Percentiles rank a stretch among this genome's conserved stretches.
Conservation (phyloP, 306 rosid genomes). For the Castanea sativa region DNA sequence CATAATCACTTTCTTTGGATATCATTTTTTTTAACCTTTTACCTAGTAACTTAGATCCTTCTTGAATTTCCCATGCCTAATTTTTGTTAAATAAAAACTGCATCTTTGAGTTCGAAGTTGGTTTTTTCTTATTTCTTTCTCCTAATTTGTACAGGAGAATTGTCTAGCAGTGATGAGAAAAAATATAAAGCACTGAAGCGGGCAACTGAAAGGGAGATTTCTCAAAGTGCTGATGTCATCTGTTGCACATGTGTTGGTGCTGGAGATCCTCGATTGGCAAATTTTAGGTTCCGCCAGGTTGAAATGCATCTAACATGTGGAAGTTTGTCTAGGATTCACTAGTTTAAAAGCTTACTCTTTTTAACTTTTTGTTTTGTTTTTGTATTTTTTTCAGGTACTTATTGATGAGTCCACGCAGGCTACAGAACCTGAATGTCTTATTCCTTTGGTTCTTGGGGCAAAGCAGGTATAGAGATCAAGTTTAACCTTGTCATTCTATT, state of each 20-base stretch:
- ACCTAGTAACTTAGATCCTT: background rate
- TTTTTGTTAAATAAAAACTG: background rate
- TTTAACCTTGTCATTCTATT: background rate
- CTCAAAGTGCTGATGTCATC: constrained; percentile 99
- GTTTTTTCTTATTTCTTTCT: background rate
- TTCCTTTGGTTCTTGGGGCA: constrained; percentile 98
- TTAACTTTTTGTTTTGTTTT: background rate
- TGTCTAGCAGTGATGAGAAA: constrained; percentile 98
- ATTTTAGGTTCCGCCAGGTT: constrained; percentile 99
- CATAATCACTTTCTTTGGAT: no score
- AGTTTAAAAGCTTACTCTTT: constrained; percentile 25
- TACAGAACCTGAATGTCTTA: constrained; percentile 98
- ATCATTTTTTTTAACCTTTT: no score
- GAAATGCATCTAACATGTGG: constrained; percentile 20
- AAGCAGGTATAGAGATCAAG: constrained; percentile 68
- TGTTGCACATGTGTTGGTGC: constrained; percentile 99
- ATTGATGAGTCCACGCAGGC: constrained; percentile 99
- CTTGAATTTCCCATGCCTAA: background rate
- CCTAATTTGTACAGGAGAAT: constrained; percentile 58
- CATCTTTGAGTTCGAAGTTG: background rate
- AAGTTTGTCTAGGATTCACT: background rate
- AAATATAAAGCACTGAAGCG: constrained; percentile 96
- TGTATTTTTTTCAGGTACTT: constrained; percentile 58
- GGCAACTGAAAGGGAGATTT: constrained; percentile 99
- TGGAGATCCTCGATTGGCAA: constrained; percentile 95